These are phyloP conservation scores for Sanghuangporus baumii DNA, from an alignment of 1,284 basidiomycete genomes.

Conservation along the genomic window DNA sequence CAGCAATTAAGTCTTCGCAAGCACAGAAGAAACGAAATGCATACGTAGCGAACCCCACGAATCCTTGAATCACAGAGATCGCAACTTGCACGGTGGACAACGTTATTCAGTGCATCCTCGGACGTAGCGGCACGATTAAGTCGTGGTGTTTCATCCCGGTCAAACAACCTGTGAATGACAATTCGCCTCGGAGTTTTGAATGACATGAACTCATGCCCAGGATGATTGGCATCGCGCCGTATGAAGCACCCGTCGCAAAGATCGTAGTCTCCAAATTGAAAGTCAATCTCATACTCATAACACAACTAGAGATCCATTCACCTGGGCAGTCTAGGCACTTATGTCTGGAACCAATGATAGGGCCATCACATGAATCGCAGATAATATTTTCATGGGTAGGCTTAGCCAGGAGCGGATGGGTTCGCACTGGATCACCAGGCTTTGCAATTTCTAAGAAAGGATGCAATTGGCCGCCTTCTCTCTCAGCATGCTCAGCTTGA, in stretches of 20 bases:
- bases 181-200: slow-evolving; percentile 59
- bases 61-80: slow-evolving; percentile 73
- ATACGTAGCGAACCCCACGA: slow-evolving; percentile 60
- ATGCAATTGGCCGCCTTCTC: background rate
- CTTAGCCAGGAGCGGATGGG: background rate
- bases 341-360: slow-evolving; percentile 57
- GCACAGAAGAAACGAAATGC: slow-evolving; percentile 26
- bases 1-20: background rate
- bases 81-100: slow-evolving; percentile 58
- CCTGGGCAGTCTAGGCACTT: slow-evolving; percentile 72
- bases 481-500: slow-evolving; percentile 15
- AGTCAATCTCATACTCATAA: background rate
- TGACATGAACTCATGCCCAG: slow-evolving; percentile 63
- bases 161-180: slow-evolving; percentile 54
- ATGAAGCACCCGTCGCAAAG: slow-evolving; percentile 56
- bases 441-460: slow-evolving; percentile 9
- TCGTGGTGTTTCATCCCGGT: slow-evolving; percentile 26
- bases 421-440: background rate
- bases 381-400: slow-evolving; percentile 36
- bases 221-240: slow-evolving; percentile 40
- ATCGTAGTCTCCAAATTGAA: slow-evolving; percentile 52
- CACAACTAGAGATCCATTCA: slow-evolving; percentile 23
- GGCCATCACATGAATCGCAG: slow-evolving; percentile 54
- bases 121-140: background rate
- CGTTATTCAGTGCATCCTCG: slow-evolving; percentile 21